Percentiles rank a stretch among this genome's conserved stretches.
These are phyloP conservation scores for Macadamia tetraphylla DNA, from an alignment of 164 flowering plant species.

Conservation along the genomic window DNA sequence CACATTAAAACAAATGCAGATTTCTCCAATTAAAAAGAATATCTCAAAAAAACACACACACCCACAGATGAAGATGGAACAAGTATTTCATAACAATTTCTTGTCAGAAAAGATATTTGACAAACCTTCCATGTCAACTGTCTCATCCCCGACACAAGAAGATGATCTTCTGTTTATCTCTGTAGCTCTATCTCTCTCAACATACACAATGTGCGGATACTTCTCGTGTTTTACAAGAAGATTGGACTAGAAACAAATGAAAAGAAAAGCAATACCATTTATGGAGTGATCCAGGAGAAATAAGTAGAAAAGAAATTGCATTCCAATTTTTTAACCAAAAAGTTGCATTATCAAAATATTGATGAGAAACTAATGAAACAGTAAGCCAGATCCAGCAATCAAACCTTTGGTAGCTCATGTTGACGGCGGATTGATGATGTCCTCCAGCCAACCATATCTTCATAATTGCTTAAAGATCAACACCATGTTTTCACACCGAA, in stretches of 20 bases:
- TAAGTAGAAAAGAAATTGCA: neutral
- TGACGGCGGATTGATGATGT: constrained; percentile 92
- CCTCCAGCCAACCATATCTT: constrained; percentile 97
- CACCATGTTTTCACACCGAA: neutral
- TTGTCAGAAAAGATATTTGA: constrained; percentile 2
- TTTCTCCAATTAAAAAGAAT: neutral
- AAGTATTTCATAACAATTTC: neutral
- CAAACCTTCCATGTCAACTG: constrained; percentile 70
- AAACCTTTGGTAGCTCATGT: constrained; percentile 82
- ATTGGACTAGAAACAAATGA: constrained; percentile 39
- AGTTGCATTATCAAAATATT: neutral
- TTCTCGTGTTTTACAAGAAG: constrained; percentile 45
- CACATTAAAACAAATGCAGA: neutral
- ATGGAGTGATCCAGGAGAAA: neutral
- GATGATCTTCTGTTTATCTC: constrained; percentile 14
- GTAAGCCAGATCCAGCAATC: constrained; percentile 3
- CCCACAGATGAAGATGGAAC: neutral
- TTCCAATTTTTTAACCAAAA: too few species aligned
- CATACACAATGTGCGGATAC: constrained; percentile 76
- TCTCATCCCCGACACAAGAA: constrained; percentile 23
- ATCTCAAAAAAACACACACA: neutral
- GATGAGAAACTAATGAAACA: neutral
- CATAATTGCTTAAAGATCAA: constrained; percentile 29
- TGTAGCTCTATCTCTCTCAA: constrained; percentile 33
- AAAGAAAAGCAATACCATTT: constrained; percentile 3